Evolutionary conservation across 345 rosid species (phyloP).

Genomic region (Crucihimalaya himalaica): DNA sequence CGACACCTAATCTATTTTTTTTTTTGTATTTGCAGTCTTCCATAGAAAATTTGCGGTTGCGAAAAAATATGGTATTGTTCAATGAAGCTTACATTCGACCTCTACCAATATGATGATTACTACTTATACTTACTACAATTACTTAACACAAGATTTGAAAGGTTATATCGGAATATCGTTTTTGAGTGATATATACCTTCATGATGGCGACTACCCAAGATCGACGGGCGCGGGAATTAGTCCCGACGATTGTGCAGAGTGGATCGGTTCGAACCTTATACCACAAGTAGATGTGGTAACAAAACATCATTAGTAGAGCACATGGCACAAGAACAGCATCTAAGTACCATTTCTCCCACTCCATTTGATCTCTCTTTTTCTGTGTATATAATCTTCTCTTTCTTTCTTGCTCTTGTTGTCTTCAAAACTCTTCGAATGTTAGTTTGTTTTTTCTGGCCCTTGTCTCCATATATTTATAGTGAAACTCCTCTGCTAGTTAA

Average conservation of each 20-base stretch:
- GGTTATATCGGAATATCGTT: background rate
- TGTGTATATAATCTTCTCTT: background rate
- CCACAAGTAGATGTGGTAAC: conserved; percentile 73
- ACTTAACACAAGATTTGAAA: background rate
- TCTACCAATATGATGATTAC: background rate
- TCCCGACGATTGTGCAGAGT: conserved; percentile 74
- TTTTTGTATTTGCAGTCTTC: background rate
- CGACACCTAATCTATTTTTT: background rate
- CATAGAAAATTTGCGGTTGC: background rate
- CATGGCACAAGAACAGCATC: conserved; percentile 76
- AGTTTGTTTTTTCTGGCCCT: conserved; percentile 19
- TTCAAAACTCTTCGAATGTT: conserved; percentile 25
- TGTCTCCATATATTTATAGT: conserved; percentile 36
- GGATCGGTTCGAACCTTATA: conserved; percentile 75
- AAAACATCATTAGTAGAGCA: conserved; percentile 46
- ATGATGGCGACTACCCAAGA: conserved; percentile 83
- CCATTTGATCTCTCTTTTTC: conserved; percentile 29
- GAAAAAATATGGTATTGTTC: background rate
- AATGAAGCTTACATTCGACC: background rate
- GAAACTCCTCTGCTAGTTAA: background rate
- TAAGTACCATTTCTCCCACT: conserved; percentile 55
- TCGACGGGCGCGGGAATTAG: conserved; percentile 60
- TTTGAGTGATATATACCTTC: conserved; percentile 50
- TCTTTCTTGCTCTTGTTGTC: conserved; percentile 11
- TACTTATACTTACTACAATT: background rate